Evolutionary conservation across 176 grass and related monocot species (phyloP).

Genomic region (Carex pumila): DNA sequence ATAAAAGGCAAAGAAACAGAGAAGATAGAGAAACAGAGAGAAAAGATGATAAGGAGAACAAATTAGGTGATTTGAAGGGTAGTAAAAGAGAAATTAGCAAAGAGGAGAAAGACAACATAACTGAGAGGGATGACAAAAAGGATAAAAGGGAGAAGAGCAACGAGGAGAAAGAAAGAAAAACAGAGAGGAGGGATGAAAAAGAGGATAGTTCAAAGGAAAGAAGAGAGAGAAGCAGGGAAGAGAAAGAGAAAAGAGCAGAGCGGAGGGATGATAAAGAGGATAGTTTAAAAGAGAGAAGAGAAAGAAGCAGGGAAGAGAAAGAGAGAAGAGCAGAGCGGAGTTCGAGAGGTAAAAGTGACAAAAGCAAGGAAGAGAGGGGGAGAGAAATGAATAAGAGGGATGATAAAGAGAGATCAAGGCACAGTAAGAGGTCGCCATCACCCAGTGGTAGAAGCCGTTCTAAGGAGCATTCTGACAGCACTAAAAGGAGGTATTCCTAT

Average conservation of each 20-base stretch:
- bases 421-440: slow-evolving; percentile 9
- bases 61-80: not conserved
- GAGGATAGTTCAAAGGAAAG: slow-evolving; percentile 19
- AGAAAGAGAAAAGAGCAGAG: slow-evolving; percentile 39
- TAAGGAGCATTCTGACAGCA: slow-evolving; percentile 11
- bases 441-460: slow-evolving; percentile 17
- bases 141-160: slow-evolving; percentile 35
- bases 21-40: slow-evolving; percentile 6
- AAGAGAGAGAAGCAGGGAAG: slow-evolving; percentile 44
- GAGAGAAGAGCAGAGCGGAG: slow-evolving; percentile 39
- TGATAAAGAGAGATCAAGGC: slow-evolving; percentile 7
- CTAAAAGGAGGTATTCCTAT: slow-evolving; percentile 8
- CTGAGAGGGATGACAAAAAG: slow-evolving; percentile 37
- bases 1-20: not conserved
- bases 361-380: not conserved
- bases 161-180: slow-evolving; percentile 40
- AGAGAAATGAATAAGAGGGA: slow-evolving; percentile 11
- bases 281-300: slow-evolving; percentile 24
- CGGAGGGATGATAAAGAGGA: slow-evolving; percentile 8
- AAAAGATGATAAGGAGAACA: slow-evolving; percentile 13
- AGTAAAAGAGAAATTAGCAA: slow-evolving; percentile 9
- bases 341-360: not conserved
- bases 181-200: slow-evolving; percentile 17
- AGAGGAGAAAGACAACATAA: slow-evolving; percentile 19
- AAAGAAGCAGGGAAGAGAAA: slow-evolving; percentile 45